Evolutionary conservation across 2,329 filamentous ascomycete species (phyloP), one percentile per base, ranked within the genome.

Genomic region (Aspergillus pseudoterreus): DNA sequence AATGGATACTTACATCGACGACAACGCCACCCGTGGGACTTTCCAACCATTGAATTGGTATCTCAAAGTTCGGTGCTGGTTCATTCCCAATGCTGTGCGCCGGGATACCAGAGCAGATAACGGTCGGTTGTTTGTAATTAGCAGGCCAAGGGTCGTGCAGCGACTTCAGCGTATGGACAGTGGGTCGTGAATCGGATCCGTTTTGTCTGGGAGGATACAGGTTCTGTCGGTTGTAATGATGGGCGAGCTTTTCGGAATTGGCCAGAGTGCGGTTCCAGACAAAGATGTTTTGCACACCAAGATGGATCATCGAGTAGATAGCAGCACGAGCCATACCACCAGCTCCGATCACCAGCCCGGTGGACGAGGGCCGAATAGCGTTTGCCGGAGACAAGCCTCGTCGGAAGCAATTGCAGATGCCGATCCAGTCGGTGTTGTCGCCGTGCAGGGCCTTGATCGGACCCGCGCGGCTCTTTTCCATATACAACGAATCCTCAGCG

Each of bases 361-460:
- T 80, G 2, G 77, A 79, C 9, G 70, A 75, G 0, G 80, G 74
- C 3, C 82, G 77, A 0, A 86, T 79, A 1, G 81, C 82, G 55
- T 87, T 87, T 3, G 86, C 85, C 0, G 88, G 88, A 0, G 87
- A 90, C 2, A 91, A 74, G 2, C 87, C 87, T 30, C 86, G 78
- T 5, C 84, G 80, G 39, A 92, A 81, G 63, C 86, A 90, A 3
- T 85, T 86, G 48, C 85, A 77, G 39, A 92, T 88, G 4, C 88
- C 88, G 32, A 90, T 86, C 85, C 88, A 92, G 66, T 92, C 88
- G 0, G 87, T 91, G 53, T 92, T 92, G 52, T 91, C 87, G 1
- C 87, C 88, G 56, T 90, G 88, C 0, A 91, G 75, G 0, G 84
- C 86, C 55, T 81, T 80, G 6, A 90, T 81, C 0, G 83, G 81